Evolutionary conservation across 2,329 filamentous ascomycete species (phyloP), one percentile per base, ranked within the genome.

Genomic region (Pseudocercospora crystallina): DNA sequence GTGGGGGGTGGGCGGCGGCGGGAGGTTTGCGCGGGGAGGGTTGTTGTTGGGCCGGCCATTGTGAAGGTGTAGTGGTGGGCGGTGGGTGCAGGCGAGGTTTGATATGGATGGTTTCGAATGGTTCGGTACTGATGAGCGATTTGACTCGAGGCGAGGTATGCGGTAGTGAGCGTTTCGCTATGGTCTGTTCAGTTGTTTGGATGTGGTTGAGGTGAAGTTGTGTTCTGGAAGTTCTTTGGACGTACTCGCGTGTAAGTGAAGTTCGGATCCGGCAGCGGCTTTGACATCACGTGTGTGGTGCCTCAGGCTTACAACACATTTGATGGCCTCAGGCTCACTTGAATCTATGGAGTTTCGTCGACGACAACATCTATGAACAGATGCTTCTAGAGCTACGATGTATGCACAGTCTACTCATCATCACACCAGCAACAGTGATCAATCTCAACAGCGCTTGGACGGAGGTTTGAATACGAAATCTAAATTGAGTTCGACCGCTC

Each of bases 1-100:
- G 83, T 80, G 41, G 81, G 81, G 38, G 79, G 76, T 57, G 84
- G 86, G 73, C 87, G 89, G 55, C 80, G 78, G 53, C 87, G 85
- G 43, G 69, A 69, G 42, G 62, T 64, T 39, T 60, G 56, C 11
- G 51, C 53, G 9, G 64, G 59, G 29, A 61, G 45, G 44, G 39
- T 47, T 42, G 15, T 47, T 45, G 35, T 51, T 37, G 40, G 50
- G 37, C 63, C 62, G 49, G 67, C 66, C 66, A 68, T 69, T 33
- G 36, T 50, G 31, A n/a, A 14, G n/a, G n/a, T n/a, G n/a, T n/a
- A n/a, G 30, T 38, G 43, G 44, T 41, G 15, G 35, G 11, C 33
- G 41, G 32, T 32, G 37, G 29, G 15, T 38, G 33, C 34, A 29
- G 20, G 38, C 14, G 44, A 29, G 26, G 17, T 10, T 15, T 49